Conservation (phyloP, 192 early-diverging fungal genomes). For the Coemansia sp. region DNA sequence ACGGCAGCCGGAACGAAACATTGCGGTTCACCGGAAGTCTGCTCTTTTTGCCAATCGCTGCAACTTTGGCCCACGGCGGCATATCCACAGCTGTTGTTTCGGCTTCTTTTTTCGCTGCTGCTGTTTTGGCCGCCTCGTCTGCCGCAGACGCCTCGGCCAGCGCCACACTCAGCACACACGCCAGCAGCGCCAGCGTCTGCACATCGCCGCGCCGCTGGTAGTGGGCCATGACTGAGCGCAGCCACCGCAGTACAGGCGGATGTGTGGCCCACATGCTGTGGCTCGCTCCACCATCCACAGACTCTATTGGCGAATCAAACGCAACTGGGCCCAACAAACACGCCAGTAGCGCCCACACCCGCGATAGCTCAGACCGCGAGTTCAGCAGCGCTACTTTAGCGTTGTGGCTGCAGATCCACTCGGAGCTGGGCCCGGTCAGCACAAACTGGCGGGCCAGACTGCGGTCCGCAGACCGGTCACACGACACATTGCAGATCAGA, state of each 20-base stretch:
- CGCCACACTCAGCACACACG: conserved; percentile 37
- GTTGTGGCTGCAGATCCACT: conserved; percentile 44
- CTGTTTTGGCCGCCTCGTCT: not conserved
- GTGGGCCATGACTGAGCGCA: conserved; percentile 29
- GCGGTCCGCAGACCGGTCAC: conserved; percentile 27
- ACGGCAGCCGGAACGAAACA: conserved; percentile 15
- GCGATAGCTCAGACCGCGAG: conserved; percentile 20
- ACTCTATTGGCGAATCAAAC: not conserved
- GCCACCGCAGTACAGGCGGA: conserved; percentile 33
- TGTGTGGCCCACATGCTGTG: conserved; percentile 21
- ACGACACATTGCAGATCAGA: conserved; percentile 17
- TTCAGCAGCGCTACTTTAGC: conserved; percentile 21
- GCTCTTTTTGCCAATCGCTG: not conserved
- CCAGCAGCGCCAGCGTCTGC: conserved; percentile 51
- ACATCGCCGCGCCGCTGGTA: conserved; percentile 46
- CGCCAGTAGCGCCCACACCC: conserved; percentile 43
- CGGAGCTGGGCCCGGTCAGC: conserved; percentile 21
- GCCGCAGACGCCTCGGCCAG: conserved; percentile 7
- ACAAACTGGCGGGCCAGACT: conserved; percentile 39
- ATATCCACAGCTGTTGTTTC: not conserved
- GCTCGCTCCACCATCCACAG: not conserved
- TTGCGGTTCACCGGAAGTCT: conserved; percentile 4
- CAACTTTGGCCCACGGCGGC: conserved; percentile 8
- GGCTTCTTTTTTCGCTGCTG: not conserved
- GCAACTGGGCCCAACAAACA: conserved; percentile 20